Percentiles rank a stretch among this genome's conserved stretches.
These are phyloP conservation scores for Penicillium salamii DNA, from an alignment of 495 filamentous ascomycete species.

Conservation along the genomic window DNA sequence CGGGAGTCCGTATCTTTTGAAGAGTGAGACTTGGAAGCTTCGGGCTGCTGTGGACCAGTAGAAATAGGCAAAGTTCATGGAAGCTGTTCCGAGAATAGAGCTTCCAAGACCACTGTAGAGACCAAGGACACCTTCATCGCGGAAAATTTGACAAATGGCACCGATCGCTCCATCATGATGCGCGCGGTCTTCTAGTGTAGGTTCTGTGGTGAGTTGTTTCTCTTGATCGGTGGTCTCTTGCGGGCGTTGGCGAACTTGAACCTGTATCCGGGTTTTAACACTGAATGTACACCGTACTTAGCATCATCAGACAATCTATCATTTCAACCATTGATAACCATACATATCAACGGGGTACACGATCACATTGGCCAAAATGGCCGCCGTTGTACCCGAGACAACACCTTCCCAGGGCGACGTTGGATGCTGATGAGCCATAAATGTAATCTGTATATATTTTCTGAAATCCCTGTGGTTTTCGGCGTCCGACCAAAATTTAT, in stretches of 20 bases:
- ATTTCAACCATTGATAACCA: neutral
- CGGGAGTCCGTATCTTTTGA: neutral
- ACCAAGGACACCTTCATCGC: slow-evolving; percentile 9
- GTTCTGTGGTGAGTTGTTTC: neutral
- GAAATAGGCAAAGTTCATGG: slow-evolving; percentile 22
- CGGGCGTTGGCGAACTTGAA: slow-evolving; percentile 2
- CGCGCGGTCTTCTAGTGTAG: neutral
- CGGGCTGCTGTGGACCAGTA: slow-evolving; percentile 15
- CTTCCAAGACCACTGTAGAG: slow-evolving; percentile 13
- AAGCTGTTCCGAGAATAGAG: slow-evolving; percentile 14
- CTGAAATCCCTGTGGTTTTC: neutral
- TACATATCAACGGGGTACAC: slow-evolving; percentile 20
- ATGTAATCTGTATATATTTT: neutral
- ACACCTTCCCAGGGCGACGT: slow-evolving; percentile 13
- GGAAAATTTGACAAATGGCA: slow-evolving; percentile 5
- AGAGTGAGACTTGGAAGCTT: neutral
- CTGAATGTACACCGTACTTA: neutral
- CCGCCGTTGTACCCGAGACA: slow-evolving; percentile 13
- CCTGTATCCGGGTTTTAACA: slow-evolving; percentile 15
- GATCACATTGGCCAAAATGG: slow-evolving; percentile 12
- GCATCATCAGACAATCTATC: neutral
- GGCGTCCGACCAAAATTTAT: neutral
- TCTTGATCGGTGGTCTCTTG: neutral
- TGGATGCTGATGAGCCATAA: slow-evolving; percentile 7
- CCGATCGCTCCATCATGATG: slow-evolving; percentile 1